phyloP scores from a whole-genome alignment of 345 rosid genomes.

The Citrus inodora region DNA sequence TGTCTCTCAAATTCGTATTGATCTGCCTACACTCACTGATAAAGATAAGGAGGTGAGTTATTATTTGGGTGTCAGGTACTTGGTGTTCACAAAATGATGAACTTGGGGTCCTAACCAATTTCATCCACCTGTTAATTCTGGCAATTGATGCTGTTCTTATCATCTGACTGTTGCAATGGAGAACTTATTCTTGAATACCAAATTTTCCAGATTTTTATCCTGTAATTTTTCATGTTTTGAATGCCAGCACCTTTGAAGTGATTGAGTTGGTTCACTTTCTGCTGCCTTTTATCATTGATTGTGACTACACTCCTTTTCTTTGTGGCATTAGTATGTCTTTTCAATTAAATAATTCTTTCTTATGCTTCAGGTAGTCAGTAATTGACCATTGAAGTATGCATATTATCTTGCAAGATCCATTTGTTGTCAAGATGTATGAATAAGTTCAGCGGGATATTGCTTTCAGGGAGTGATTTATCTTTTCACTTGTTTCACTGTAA shows the following conservation, averaged over 20 bases:
- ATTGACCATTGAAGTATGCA: background rate
- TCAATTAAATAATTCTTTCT: background rate
- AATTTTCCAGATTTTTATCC: background rate
- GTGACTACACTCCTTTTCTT: background rate
- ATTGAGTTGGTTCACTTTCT: background rate
- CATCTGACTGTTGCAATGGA: background rate
- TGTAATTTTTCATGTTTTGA: background rate
- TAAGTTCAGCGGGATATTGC: background rate
- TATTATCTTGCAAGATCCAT: background rate
- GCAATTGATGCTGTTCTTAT: background rate
- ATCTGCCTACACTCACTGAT: constrained; percentile 59
- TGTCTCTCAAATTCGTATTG: constrained; percentile 64
- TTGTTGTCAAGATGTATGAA: background rate
- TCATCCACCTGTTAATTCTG: background rate
- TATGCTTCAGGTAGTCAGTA: background rate
- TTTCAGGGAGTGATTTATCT: background rate
- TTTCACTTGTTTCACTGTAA: background rate
- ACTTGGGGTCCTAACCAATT: background rate
- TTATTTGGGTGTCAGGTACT: background rate
- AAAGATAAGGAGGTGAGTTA: constrained; percentile 54
- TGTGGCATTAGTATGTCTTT: background rate
- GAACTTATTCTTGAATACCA: background rate
- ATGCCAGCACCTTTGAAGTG: background rate
- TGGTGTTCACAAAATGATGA: background rate
- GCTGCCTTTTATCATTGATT: background rate